Evolutionary conservation across 2,329 filamentous ascomycete genomes (phyloP).

Genomic region (Aspergillus sp.): DNA sequence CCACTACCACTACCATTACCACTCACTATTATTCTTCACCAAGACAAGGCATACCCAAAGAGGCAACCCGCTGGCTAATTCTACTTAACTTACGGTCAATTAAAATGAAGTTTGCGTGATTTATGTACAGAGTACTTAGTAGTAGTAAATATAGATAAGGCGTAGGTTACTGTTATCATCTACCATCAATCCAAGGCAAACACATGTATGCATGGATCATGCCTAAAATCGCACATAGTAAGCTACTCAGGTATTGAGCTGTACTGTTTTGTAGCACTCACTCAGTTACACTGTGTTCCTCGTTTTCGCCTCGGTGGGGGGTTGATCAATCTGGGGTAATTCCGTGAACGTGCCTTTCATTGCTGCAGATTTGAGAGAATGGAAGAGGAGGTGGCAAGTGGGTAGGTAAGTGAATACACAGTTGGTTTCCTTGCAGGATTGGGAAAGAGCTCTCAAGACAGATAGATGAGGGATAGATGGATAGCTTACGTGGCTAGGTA

Average conservation of each 20-base stretch:
- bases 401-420: neutral
- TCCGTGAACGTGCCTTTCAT: neutral
- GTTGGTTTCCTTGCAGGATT: neutral
- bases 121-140: neutral
- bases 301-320: neutral
- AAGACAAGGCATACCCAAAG: neutral
- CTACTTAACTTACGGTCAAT: neutral
- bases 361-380: neutral
- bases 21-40: neutral
- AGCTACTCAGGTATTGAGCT: neutral
- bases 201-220: too few relatives aligned
- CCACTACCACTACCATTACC: too few relatives aligned
- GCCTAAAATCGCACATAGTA: neutral
- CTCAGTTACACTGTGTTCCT: neutral
- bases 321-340: conserved; percentile 2
- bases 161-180: too few relatives aligned
- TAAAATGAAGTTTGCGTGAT: neutral
- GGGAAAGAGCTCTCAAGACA: too few relatives aligned
- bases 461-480: too few relatives aligned
- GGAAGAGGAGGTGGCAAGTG: neutral
- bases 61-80: neutral
- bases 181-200: too few relatives aligned
- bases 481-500: neutral
- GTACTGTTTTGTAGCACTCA: neutral
- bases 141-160: neutral